Conservation (phyloP, 208 protist genomes). For the Kentomonas sorsogonicus region DNA sequence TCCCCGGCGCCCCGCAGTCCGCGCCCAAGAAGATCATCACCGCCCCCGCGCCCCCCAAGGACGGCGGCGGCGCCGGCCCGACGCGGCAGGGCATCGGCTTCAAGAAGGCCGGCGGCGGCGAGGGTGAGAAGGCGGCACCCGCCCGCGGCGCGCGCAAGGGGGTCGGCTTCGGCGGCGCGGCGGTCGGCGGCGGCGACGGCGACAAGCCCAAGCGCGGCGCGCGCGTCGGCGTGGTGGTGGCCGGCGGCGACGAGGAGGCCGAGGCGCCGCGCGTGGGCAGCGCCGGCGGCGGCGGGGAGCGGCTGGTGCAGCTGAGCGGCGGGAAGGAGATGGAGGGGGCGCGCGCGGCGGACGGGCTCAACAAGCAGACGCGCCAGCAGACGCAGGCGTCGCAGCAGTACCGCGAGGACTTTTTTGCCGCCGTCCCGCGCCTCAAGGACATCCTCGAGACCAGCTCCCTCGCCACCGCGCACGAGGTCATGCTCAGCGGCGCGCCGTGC, state of each 20-base stretch:
- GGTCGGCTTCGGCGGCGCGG: not conserved
- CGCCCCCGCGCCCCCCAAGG: slow-evolving; percentile 4
- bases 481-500: slow-evolving; percentile 60
- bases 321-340: slow-evolving; percentile 17
- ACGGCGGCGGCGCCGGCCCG: slow-evolving; percentile 1
- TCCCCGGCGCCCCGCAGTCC: no score
- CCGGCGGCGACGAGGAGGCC: not conserved
- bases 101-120: slow-evolving; percentile 7
- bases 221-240: no score
- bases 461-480: slow-evolving; percentile 23
- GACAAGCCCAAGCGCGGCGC: not conserved
- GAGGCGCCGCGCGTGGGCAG: slow-evolving; percentile 14
- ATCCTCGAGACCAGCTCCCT: slow-evolving; percentile 21
- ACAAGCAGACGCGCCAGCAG: slow-evolving; percentile 23
- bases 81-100: slow-evolving; percentile 27
- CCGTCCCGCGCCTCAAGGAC: slow-evolving; percentile 38
- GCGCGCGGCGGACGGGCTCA: slow-evolving; percentile 28
- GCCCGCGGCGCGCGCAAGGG: not conserved
- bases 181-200: not conserved
- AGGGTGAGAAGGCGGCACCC: not conserved
- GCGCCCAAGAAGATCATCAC: slow-evolving; percentile 1
- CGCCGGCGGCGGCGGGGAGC: not conserved
- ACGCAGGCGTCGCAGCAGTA: slow-evolving; percentile 24
- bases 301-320: not conserved
- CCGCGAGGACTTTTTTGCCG: slow-evolving; percentile 49